phyloP scores from a whole-genome alignment of 306 rosid species.

The Cucurbita ficifolia region DNA sequence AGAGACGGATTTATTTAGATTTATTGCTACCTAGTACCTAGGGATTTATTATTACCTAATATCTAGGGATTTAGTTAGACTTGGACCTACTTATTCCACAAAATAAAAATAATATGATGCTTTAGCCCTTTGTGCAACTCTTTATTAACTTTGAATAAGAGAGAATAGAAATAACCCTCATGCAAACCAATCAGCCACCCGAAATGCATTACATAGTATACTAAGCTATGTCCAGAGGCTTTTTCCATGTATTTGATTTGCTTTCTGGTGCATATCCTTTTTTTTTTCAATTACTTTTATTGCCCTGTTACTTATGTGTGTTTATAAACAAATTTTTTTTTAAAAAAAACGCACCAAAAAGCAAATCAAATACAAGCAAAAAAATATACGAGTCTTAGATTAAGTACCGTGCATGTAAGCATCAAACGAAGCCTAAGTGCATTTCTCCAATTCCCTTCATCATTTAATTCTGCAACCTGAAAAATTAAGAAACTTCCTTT shows the following conservation, averaged over 20 bases:
- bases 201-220: neutral
- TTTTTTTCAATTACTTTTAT: too few relatives aligned
- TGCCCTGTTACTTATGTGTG: neutral
- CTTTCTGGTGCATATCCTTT: neutral
- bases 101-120: neutral
- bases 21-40: too few relatives aligned
- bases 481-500: slow-evolving; percentile 3
- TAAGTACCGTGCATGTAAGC: slow-evolving; percentile 48
- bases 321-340: too few relatives aligned
- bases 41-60: too few relatives aligned
- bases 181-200: neutral
- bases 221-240: neutral
- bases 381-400: neutral
- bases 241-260: neutral
- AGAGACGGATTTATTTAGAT: too few relatives aligned
- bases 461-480: slow-evolving; percentile 81
- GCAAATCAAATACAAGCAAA: neutral
- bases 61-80: too few relatives aligned
- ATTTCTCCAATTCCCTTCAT: slow-evolving; percentile 88
- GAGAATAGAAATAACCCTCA: neutral
- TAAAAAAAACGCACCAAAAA: too few relatives aligned
- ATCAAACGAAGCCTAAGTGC: slow-evolving; percentile 81
- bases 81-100: neutral
- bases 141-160: neutral
- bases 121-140: neutral